Evolutionary conservation across 176 grass and related monocot genomes (phyloP).

Genomic region (Oryza rufipogon): DNA sequence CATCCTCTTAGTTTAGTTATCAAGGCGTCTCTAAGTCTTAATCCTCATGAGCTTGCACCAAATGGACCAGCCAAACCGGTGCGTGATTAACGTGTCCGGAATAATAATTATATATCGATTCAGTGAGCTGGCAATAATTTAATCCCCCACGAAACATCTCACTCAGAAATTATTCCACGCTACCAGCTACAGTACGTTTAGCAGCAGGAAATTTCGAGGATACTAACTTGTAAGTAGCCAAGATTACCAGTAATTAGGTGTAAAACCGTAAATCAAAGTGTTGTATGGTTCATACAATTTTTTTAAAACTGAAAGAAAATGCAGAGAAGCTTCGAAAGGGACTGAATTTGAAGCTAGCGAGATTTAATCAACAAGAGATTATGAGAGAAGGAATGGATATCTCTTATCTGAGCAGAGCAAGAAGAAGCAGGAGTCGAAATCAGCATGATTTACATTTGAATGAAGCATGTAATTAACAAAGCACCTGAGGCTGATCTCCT

Average conservation of each 20-base stretch:
- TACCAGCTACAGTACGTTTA: constrained; percentile 14
- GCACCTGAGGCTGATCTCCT: constrained; percentile 79
- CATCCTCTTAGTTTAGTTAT: not conserved
- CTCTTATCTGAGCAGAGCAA: not conserved
- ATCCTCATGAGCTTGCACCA: constrained; percentile 27
- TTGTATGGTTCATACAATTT: not conserved
- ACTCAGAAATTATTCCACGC: not conserved
- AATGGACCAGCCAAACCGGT: not conserved
- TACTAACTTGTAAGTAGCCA: not conserved
- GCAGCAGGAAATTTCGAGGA: not conserved
- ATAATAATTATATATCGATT: constrained; percentile 14
- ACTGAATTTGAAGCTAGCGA: not conserved
- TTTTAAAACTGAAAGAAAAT: not conserved
- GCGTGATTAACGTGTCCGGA: constrained; percentile 35
- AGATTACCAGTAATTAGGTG: not conserved
- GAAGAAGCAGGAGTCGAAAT: not conserved
- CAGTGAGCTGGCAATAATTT: constrained; percentile 21
- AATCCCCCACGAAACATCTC: constrained; percentile 42
- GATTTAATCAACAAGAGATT: not conserved
- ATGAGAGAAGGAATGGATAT: not conserved
- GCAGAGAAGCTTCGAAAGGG: not conserved
- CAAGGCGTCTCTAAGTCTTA: not conserved
- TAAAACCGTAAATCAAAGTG: not conserved
- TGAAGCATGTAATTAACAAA: not conserved
- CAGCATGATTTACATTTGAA: not conserved